Evolutionary conservation across 352 stramenopile genomes (phyloP).

Genomic region (Chrysophaeum taylorii): DNA sequence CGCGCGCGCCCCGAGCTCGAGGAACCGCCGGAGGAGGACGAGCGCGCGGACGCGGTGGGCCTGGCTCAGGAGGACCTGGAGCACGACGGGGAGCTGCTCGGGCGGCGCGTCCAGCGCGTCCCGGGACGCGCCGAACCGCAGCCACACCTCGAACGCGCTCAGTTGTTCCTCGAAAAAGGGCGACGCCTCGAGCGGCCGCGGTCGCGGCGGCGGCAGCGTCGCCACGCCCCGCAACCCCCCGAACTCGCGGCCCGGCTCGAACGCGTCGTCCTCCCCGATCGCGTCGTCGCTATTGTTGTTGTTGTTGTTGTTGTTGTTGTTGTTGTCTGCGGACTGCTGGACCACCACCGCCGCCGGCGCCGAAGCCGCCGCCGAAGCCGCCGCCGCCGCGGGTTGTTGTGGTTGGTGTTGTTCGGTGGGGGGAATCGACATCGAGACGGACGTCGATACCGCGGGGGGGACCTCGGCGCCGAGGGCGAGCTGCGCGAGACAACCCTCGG

Average conservation of each 20-base stretch:
- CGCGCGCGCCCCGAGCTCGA: constrained; percentile 76
- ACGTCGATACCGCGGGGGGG: constrained; percentile 42
- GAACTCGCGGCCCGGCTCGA: too few species aligned
- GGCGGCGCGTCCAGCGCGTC: constrained; percentile 56
- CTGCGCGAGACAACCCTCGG: constrained; percentile 90
- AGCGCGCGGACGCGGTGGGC: constrained; percentile 90
- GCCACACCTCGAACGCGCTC: constrained; percentile 95
- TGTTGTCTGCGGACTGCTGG: background rate
- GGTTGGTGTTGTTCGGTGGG: background rate
- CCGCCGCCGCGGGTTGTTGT: background rate
- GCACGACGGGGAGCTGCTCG: constrained; percentile 92
- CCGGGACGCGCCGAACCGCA: constrained; percentile 73
- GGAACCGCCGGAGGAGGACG: constrained; percentile 82
- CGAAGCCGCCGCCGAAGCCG: too few species aligned
- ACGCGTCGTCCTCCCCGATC: too few species aligned
- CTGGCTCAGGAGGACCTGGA: constrained; percentile 91
- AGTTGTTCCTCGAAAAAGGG: constrained; percentile 97
- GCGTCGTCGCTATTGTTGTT: too few species aligned
- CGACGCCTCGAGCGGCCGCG: constrained; percentile 37
- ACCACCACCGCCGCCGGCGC: background rate
- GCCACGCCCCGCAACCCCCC: background rate
- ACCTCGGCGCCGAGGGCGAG: constrained; percentile 42
- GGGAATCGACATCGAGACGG: constrained; percentile 38
- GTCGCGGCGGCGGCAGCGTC: background rate
- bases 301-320: too few species aligned